phyloP scores from a whole-genome alignment of 1,284 basidiomycete genomes.

The Malassezia sympodialis region DNA sequence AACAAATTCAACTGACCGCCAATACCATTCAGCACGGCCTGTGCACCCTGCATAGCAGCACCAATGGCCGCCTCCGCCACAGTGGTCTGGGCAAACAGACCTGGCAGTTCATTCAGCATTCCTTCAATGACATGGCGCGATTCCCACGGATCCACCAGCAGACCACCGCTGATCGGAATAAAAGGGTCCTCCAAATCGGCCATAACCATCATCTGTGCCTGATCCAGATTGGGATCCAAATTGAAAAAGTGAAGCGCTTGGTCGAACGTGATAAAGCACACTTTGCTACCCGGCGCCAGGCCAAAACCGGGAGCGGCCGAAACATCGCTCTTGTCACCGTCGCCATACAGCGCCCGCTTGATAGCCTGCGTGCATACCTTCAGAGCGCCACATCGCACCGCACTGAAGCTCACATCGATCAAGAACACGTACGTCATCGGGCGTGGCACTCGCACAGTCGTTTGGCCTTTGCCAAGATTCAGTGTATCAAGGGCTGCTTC shows the following conservation, averaged over 20 bases:
- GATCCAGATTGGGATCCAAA: slow-evolving; percentile 60
- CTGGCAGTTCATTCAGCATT: slow-evolving; percentile 61
- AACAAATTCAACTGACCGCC: slow-evolving; percentile 83
- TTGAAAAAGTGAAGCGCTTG: slow-evolving; percentile 78
- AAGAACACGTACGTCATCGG: slow-evolving; percentile 75
- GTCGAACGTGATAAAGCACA: slow-evolving; percentile 75
- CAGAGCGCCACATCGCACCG: slow-evolving; percentile 67
- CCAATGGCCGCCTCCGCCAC: slow-evolving; percentile 63
- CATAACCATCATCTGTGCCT: slow-evolving; percentile 69
- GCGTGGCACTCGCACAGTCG: slow-evolving; percentile 40
- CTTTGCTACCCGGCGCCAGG: slow-evolving; percentile 39
- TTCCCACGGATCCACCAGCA: slow-evolving; percentile 69
- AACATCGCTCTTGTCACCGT: slow-evolving; percentile 21
- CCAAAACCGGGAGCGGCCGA: slow-evolving; percentile 34
- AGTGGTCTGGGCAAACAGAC: slow-evolving; percentile 56
- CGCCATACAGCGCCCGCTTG: slow-evolving; percentile 58
- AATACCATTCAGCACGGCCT: slow-evolving; percentile 63
- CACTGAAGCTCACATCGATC: slow-evolving; percentile 70
- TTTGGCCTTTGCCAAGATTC: slow-evolving; percentile 37
- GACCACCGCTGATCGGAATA: slow-evolving; percentile 63
- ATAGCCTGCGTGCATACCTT: slow-evolving; percentile 61
- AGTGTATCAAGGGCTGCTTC: slow-evolving; percentile 36
- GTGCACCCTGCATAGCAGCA: slow-evolving; percentile 56
- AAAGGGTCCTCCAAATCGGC: slow-evolving; percentile 85
- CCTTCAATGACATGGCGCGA: slow-evolving; percentile 59